Percentiles rank a stretch among this genome's conserved stretches.
These are phyloP conservation scores for Candolleomyces efflorescens DNA, from an alignment of 768 basidiomycete species.

Conservation along the genomic window DNA sequence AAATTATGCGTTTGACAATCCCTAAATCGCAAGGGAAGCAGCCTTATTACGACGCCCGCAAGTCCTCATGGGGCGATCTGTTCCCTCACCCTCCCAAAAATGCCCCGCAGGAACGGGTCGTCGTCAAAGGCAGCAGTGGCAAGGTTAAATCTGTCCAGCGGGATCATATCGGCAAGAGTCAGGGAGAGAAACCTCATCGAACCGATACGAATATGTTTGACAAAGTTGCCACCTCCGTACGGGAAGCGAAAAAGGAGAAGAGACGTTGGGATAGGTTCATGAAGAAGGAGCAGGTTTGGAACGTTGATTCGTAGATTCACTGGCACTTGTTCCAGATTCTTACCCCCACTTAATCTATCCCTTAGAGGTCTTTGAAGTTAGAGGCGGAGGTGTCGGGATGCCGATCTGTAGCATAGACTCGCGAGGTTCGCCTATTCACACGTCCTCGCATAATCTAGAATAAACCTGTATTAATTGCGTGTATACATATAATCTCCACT, in stretches of 20 bases:
- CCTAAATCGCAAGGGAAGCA: constrained; percentile 97
- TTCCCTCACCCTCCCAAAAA: constrained; percentile 91
- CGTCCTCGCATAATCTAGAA: constrained; percentile 1
- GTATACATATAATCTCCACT: constrained; percentile 8
- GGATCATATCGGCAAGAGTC: constrained; percentile 55
- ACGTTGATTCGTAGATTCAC: not conserved
- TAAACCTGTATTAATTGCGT: constrained; percentile 11
- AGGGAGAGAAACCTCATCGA: not conserved
- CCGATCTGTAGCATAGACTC: too few species aligned
- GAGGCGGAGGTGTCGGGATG: too few species aligned
- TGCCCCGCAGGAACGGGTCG: constrained; percentile 55
- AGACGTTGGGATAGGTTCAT: constrained; percentile 18
- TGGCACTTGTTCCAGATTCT: not conserved
- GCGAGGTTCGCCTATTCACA: too few species aligned
- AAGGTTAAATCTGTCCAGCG: constrained; percentile 24
- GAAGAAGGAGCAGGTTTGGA: constrained; percentile 21
- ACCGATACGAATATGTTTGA: constrained; percentile 10
- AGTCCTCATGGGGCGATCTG: constrained; percentile 90
- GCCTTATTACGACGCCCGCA: constrained; percentile 90
- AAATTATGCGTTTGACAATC: constrained; percentile 87
- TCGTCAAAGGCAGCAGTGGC: constrained; percentile 29
- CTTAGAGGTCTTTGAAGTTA: too few species aligned
- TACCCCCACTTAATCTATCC: not conserved
- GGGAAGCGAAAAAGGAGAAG: constrained; percentile 20
- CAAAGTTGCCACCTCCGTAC: constrained; percentile 12